Conservation (phyloP, 345 rosid species). For the Bruguiera sexangula region DNA sequence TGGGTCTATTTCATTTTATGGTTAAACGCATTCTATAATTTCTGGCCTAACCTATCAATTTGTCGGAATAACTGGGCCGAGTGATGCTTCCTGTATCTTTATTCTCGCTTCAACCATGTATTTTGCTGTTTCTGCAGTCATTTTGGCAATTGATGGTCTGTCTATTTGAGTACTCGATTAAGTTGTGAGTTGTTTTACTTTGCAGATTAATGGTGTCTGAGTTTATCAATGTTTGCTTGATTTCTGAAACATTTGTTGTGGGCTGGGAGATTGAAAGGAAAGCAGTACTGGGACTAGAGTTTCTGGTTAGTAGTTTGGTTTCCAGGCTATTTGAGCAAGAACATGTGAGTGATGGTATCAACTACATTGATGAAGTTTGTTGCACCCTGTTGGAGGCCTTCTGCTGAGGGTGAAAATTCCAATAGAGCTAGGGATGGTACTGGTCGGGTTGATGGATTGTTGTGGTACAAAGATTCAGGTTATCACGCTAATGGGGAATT, state of each 20-base stretch:
- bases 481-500: slow-evolving; percentile 68
- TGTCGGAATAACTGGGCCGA: no score
- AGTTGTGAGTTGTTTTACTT: background rate
- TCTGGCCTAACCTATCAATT: background rate
- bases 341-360: slow-evolving; percentile 84
- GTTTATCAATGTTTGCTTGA: slow-evolving; percentile 54
- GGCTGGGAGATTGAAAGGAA: slow-evolving; percentile 45
- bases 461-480: slow-evolving; percentile 88
- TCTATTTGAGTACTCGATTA: background rate
- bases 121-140: no score
- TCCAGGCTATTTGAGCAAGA: slow-evolving; percentile 61
- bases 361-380: slow-evolving; percentile 60
- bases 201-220: slow-evolving; percentile 79
- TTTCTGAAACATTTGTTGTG: slow-evolving; percentile 45
- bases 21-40: background rate
- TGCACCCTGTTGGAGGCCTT: slow-evolving; percentile 86
- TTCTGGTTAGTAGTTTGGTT: slow-evolving; percentile 48
- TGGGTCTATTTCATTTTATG: slow-evolving; percentile 12
- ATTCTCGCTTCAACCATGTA: background rate
- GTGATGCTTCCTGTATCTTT: no score
- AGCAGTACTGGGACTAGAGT: slow-evolving; percentile 31
- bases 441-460: slow-evolving; percentile 69
- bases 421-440: slow-evolving; percentile 46
- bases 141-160: background rate
- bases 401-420: slow-evolving; percentile 66